phyloP scores from a whole-genome alignment of 2,329 filamentous ascomycete genomes.

The Pyrenophora tritici-repentis region DNA sequence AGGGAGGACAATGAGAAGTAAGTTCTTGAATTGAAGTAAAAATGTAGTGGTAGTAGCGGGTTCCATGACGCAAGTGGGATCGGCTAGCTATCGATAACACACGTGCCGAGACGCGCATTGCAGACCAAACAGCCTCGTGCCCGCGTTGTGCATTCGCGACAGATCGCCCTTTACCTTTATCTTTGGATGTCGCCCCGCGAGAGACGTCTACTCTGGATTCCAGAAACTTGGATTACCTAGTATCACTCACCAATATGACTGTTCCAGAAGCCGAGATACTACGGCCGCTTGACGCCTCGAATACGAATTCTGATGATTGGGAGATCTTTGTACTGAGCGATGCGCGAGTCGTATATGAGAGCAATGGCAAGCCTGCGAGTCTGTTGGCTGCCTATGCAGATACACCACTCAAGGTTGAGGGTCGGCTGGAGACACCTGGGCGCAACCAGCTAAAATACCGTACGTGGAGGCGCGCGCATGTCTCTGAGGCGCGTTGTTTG shows the following conservation, averaged over 20 bases:
- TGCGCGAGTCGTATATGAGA: conserved; percentile 64
- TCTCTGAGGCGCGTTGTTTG: too few relatives aligned
- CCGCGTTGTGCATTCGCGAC: conserved; percentile 5
- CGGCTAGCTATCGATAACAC: conserved; percentile 8
- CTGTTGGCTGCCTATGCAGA: conserved; percentile 64
- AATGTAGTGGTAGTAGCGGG: background rate
- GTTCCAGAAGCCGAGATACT: conserved; percentile 47
- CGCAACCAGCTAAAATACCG: conserved; percentile 36
- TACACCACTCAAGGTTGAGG: conserved; percentile 66
- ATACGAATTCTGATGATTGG: conserved; percentile 57
- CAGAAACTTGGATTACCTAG: background rate
- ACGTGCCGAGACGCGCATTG: conserved; percentile 15
- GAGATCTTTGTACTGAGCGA: conserved; percentile 66
- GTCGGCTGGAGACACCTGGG: conserved; percentile 55
- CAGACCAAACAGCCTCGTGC: conserved; percentile 8
- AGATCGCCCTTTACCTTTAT: background rate
- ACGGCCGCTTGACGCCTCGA: conserved; percentile 47
- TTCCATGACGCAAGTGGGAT: conserved; percentile 1
- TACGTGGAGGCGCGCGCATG: conserved; percentile 20
- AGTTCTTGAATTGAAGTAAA: too few relatives aligned
- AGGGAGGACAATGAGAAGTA: too few relatives aligned
- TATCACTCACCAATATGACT: conserved; percentile 27
- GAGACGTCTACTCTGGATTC: background rate
- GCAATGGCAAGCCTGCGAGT: conserved; percentile 58
- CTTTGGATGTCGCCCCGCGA: background rate